These are phyloP conservation scores for Spergularia bocconei DNA, from an alignment of 148 eudicot genomes.

Conservation along the genomic window DNA sequence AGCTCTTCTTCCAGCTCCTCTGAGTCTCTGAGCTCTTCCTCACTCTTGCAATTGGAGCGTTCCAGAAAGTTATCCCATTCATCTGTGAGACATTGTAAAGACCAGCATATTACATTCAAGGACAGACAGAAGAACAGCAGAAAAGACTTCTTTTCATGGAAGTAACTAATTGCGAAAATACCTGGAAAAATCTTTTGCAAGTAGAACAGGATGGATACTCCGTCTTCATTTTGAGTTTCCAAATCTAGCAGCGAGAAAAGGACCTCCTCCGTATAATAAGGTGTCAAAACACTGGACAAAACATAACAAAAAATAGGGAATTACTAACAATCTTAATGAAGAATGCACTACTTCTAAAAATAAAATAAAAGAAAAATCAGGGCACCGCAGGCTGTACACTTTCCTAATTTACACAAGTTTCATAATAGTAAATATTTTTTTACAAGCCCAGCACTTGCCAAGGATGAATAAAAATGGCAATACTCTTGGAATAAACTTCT, in stretches of 20 bases:
- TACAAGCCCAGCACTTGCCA: too few species aligned
- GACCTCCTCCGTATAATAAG: slow-evolving; percentile 93
- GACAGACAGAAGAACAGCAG: slow-evolving; percentile 11
- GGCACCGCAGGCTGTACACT: background rate
- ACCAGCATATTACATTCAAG: background rate
- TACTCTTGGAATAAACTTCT: too few species aligned
- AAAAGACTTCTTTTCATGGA: background rate
- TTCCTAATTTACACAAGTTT: background rate
- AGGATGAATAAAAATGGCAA: too few species aligned
- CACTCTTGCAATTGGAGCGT: slow-evolving; percentile 53
- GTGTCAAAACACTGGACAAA: slow-evolving; percentile 77
- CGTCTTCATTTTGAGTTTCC: slow-evolving; percentile 84
- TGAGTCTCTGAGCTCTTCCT: slow-evolving; percentile 56
- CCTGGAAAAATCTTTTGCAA: slow-evolving; percentile 99
- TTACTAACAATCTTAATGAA: background rate
- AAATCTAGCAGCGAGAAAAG: slow-evolving; percentile 75
- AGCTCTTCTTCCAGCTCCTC: slow-evolving; percentile 73
- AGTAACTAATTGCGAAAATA: slow-evolving; percentile 28
- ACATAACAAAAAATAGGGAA: background rate
- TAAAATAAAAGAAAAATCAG: background rate
- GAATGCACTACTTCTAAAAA: background rate
- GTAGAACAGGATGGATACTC: slow-evolving; percentile 91
- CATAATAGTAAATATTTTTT: background rate
- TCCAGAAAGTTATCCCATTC: slow-evolving; percentile 94
- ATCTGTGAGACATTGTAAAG: slow-evolving; percentile 40